A percentile compares a stretch with the other conserved stretches of the same genome.
Evolutionary conservation across 148 eudicot genomes (phyloP).

Genomic region (Nepenthes mirabilis): DNA sequence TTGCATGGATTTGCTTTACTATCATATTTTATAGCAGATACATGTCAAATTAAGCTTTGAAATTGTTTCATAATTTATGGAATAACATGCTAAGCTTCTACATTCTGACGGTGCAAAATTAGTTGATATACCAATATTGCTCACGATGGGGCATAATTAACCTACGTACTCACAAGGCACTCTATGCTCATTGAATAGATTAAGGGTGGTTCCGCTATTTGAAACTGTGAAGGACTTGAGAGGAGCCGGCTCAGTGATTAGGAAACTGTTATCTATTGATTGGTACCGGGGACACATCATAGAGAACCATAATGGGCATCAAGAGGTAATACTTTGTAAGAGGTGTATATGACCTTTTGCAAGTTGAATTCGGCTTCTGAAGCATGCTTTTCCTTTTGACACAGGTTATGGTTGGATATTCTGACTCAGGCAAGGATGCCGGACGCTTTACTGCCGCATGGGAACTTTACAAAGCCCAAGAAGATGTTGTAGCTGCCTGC

Average conservation of each 20-base stretch:
- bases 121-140: no score
- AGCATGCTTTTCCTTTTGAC: background rate
- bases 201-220: constrained; percentile 88
- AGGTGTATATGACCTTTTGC: no score
- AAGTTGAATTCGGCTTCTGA: no score
- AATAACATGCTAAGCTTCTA: no score
- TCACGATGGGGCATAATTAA: background rate
- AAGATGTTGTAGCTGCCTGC: constrained; percentile 86
- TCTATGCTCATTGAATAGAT: constrained; percentile 17
- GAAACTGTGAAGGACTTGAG: constrained; percentile 86
- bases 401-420: constrained; percentile 97
- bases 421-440: constrained; percentile 89
- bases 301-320: constrained; percentile 74
- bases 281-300: constrained; percentile 80
- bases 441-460: constrained; percentile 96
- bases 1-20: no score
- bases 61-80: no score
- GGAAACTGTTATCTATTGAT: constrained; percentile 67
- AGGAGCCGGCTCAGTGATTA: constrained; percentile 79
- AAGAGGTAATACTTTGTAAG: constrained; percentile 38
- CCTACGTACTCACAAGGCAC: background rate
- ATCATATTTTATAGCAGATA: no score
- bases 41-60: no score
- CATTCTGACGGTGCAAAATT: no score
- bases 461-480: constrained; percentile 95